Evolutionary conservation across 1,284 basidiomycete species (phyloP).

Genomic region (Cryptococcus amylolentus): DNA sequence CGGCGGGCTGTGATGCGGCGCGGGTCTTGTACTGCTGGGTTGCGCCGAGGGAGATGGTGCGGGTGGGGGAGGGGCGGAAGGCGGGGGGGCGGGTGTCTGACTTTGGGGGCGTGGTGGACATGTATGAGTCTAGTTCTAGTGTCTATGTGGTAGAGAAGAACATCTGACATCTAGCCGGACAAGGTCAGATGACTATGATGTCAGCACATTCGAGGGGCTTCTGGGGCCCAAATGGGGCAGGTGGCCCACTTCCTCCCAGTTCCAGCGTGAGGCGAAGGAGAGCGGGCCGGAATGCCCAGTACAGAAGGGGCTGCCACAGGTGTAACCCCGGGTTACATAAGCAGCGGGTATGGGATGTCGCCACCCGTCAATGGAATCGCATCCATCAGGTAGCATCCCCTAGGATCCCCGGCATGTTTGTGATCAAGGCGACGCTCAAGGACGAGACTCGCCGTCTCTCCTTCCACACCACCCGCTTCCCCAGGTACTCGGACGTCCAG

Average conservation of each 20-base stretch:
- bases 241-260: too few relatives aligned
- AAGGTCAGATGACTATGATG: too few relatives aligned
- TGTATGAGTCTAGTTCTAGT: background rate
- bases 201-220: too few relatives aligned
- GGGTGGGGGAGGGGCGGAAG: conserved; percentile 25
- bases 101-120: background rate
- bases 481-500: conserved; percentile 41
- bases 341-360: background rate
- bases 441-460: conserved; percentile 47
- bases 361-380: too few relatives aligned
- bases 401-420: conserved; percentile 31
- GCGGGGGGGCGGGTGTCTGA: conserved; percentile 16
- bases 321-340: too few relatives aligned
- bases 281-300: too few relatives aligned
- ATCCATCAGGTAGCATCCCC: too few relatives aligned
- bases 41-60: conserved; percentile 22
- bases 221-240: too few relatives aligned
- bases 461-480: conserved; percentile 41
- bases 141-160: too few relatives aligned
- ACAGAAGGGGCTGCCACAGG: background rate
- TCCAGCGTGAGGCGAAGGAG: background rate
- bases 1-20: conserved; percentile 41
- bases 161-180: too few relatives aligned
- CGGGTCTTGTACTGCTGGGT: conserved; percentile 29
- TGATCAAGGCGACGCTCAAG: conserved; percentile 47